Evolutionary conservation across 176 grass and related monocot species (phyloP).

Genomic region (Aegilops speltoides): DNA sequence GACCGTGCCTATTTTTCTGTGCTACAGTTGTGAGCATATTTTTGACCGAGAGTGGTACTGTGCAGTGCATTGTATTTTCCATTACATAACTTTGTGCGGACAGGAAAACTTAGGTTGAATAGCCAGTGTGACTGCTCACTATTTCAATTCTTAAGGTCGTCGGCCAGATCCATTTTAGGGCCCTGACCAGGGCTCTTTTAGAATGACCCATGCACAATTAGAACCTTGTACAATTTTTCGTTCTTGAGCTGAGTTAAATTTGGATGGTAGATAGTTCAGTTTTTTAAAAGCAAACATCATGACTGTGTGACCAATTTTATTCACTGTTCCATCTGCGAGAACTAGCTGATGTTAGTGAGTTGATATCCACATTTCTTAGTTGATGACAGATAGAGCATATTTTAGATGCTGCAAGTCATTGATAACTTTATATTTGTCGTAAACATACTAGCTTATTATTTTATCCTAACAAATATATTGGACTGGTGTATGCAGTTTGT

Average conservation of each 20-base stretch:
- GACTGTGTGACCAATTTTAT: background rate
- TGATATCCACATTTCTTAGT: slow-evolving; percentile 8
- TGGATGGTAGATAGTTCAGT: background rate
- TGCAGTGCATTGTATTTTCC: background rate
- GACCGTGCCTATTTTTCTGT: background rate
- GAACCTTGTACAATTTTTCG: background rate
- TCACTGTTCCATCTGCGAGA: background rate
- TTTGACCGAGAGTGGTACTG: slow-evolving; percentile 7
- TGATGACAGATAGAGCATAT: background rate
- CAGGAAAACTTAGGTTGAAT: background rate
- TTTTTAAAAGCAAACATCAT: slow-evolving; percentile 1
- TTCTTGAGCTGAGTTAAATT: background rate
- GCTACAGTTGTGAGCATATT: background rate
- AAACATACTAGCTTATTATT: background rate
- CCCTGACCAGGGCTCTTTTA: background rate
- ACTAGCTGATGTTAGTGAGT: background rate
- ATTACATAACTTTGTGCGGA: background rate
- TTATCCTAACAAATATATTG: background rate
- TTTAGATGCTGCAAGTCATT: background rate
- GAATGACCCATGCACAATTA: background rate
- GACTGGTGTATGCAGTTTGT: slow-evolving; percentile 73
- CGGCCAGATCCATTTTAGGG: background rate
- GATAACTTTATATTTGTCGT: background rate
- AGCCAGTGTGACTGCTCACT: background rate
- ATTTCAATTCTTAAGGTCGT: background rate